Percentiles rank a stretch among this genome's conserved stretches.
Conservation (phyloP, 352 stramenopile species). For the Globisporangium nunn region DNA sequence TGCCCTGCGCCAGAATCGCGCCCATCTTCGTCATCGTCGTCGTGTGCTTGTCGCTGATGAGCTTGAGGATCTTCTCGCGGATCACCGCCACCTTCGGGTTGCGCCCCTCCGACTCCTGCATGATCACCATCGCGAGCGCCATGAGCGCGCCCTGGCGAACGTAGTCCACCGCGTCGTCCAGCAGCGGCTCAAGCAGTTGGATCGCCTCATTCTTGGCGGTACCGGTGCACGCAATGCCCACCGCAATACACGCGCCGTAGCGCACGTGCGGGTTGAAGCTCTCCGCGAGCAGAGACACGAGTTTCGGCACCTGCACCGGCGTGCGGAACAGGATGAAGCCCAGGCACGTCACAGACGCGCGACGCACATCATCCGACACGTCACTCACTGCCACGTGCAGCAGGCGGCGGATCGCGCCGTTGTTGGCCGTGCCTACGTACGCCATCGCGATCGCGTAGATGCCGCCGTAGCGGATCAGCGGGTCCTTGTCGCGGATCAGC, state of each 20-base stretch:
- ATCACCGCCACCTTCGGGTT: constrained; percentile 85
- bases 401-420: constrained; percentile 94
- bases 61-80: constrained; percentile 81
- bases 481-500: constrained; percentile 95
- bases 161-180: constrained; percentile 98
- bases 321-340: constrained; percentile 98
- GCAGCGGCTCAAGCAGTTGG: constrained; percentile 95
- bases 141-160: constrained; percentile 97
- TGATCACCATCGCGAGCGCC: constrained; percentile 97
- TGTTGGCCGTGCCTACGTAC: constrained; percentile 97
- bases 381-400: constrained; percentile 98
- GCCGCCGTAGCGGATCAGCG: constrained; percentile 96
- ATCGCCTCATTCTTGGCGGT: constrained; percentile 96
- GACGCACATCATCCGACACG: constrained; percentile 97
- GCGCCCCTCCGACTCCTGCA: constrained; percentile 93
- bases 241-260: constrained; percentile 97
- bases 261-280: constrained; percentile 99
- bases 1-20: constrained; percentile 94
- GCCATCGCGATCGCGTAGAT: constrained; percentile 97
- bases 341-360: constrained; percentile 95
- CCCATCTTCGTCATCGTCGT: constrained; percentile 99
- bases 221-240: constrained; percentile 97
- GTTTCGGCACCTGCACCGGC: constrained; percentile 89
- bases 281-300: constrained; percentile 95
- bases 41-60: constrained; percentile 96